Evolutionary conservation across 164 flowering plant genomes (phyloP), one percentile per base, ranked within the genome.

Genomic region (Pachysandra terminalis): DNA sequence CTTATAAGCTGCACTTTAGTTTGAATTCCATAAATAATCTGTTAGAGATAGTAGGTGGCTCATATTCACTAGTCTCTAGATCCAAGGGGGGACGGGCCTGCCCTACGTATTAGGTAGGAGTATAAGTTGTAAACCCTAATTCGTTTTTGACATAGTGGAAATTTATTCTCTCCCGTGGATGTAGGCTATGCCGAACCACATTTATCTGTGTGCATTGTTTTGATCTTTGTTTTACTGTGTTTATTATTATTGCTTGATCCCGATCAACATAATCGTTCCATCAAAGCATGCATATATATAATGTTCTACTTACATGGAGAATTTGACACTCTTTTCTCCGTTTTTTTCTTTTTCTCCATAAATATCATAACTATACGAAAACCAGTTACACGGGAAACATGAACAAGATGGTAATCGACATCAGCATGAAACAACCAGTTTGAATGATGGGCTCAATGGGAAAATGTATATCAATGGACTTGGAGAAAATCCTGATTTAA

Each of bases 351-450:
- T 16, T 32, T 51, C 57, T 45, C 21, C 28, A 12, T 64, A 55
- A n/a, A 35, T 60, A 48, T n/a, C 17, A 19, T 63, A 69, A 56
- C 70, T 37, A n/a, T n/a, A n/a, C 23, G 32, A 56, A 67, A 52
- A 67, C 21, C 78, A 80, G 81, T 61, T 70, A 12, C 61, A 26
- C 21, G 67, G 69, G 67, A 74, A 72, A 69, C 70, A 73, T 73
- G 81, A 72, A 76, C 63, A 56, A 19, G 63, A 61, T 15, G 67
- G 3, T 5, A 40, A 19, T 59, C 49, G 55, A 56, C 64, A 37
- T 21, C 64, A 71, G 52, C 78, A 69, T 32, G 68, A 53, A 62
- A 69, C 51, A 53, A 51, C n/a, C 1, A 40, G 19, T 26, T 57
- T 48, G 61, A 21, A 12, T 61, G 59, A 60, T 19, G 66, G 32